Evolutionary conservation across 228 moss, liverwort and hornwort species (phyloP), one percentile per base, ranked within the genome.

Genomic region (Sphagnum fallax): DNA sequence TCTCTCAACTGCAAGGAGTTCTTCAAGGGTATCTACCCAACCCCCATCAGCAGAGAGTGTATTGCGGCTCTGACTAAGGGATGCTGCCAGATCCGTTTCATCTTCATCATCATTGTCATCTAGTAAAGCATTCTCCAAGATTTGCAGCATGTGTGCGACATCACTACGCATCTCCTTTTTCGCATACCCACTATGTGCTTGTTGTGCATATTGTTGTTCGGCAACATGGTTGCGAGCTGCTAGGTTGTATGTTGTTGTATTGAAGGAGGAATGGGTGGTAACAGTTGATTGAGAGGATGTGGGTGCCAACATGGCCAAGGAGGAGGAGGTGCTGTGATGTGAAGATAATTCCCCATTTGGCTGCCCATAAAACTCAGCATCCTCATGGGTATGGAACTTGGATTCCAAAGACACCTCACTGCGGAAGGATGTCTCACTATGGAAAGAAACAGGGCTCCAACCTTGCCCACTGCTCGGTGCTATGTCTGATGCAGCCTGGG

Each of bases 121-220:
- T 74, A 84, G 62, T 65, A 84, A 52, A 58, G 79, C 77, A 11
- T 76, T 83, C 76, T 87, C 86, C 63, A 87, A 53, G 69, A 78
- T 74, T 70, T 83, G 76, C 59, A 86, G 72, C 80, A 78, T 78
- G 0, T 78, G 78, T 47, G 67, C 80, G 64, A 72, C 72, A 58
- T 72, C 72, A 12, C 8, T 72, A 55, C 49, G 58, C 67, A 82
- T 52, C 61, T 77, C 77, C 52, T 77, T 67, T 62, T 75, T 32
- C 9, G 63, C 47, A 52, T 65, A 78, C 61, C 59, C 72, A 74
- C 75, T 78, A 49, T 78, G 82, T 12, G 67, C 60, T 32, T 32
- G 32, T 48, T 75, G 80, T 32, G 32, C 32, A 32, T 32, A 32
- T 32, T 32, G 32, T 32, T 32, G 32, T 50, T 74, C 72, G 6